Conservation (phyloP, 1,284 basidiomycete species). For the Apiotrichum laibachii region DNA sequence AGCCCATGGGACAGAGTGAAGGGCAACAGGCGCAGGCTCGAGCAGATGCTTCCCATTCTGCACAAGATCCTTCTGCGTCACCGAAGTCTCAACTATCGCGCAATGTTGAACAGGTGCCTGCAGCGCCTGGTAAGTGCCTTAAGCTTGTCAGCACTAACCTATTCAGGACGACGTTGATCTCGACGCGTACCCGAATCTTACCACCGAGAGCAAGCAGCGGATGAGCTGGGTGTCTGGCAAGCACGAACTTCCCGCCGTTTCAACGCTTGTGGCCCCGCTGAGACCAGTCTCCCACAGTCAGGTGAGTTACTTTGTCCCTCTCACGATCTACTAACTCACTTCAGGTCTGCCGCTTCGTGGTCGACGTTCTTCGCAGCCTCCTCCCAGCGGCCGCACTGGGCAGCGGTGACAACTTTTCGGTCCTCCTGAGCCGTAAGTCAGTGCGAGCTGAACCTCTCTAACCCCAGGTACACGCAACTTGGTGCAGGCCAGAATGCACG, state of each 20-base stretch:
- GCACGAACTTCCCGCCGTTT: neutral
- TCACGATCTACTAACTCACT: constrained; percentile 3
- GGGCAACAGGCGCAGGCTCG: constrained; percentile 4
- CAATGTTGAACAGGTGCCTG: constrained; percentile 17
- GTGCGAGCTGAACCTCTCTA: neutral
- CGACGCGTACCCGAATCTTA: constrained; percentile 5
- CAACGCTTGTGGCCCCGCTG: neutral
- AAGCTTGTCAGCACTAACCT: too few relatives aligned
- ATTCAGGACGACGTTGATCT: constrained; percentile 16
- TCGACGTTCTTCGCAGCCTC: constrained; percentile 63
- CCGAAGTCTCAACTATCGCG: constrained; percentile 18
- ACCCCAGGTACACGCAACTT: constrained; percentile 66
- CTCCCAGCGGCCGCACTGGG: constrained; percentile 80
- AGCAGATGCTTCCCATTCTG: constrained; percentile 25
- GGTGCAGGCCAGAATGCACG: constrained; percentile 71
- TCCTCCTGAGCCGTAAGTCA: constrained; percentile 62
- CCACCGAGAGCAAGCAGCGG: neutral
- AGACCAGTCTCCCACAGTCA: constrained; percentile 41
- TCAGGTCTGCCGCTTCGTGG: constrained; percentile 70
- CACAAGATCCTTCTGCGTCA: constrained; percentile 32
- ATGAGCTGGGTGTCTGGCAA: neutral
- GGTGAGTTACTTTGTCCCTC: constrained; percentile 43
- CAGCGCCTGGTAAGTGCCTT: constrained; percentile 16
- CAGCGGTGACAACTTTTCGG: constrained; percentile 63
- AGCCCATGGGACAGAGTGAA: neutral